These are phyloP conservation scores for Boletus coccyginus DNA, from an alignment of 768 basidiomycete genomes.

Conservation along the genomic window DNA sequence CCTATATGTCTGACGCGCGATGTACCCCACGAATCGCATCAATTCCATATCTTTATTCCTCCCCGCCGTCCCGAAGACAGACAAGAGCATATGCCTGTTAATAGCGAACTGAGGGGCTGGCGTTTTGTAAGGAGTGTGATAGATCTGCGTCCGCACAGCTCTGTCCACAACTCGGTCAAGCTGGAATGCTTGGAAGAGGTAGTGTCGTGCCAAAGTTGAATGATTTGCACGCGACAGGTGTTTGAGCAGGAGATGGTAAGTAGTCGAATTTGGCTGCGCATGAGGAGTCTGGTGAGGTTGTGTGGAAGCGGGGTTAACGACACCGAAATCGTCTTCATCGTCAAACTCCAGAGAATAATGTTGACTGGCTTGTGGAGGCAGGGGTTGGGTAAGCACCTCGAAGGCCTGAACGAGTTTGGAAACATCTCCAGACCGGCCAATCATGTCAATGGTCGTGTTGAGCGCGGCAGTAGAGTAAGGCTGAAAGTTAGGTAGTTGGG, in stretches of 20 bases:
- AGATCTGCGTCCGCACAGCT: conserved; percentile 35
- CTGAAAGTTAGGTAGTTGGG: conserved; percentile 28
- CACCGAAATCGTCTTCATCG: conserved; percentile 58
- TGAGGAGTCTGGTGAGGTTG: conserved; percentile 36
- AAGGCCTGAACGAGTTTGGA: conserved; percentile 73
- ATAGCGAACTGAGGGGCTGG: conserved; percentile 52
- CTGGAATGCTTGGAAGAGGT: conserved; percentile 51
- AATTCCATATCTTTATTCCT: conserved; percentile 55
- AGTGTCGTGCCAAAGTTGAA: conserved; percentile 60
- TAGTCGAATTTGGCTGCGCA: conserved; percentile 63
- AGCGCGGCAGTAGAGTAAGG: conserved; percentile 64
- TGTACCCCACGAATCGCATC: conserved; percentile 56
- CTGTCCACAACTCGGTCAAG: conserved; percentile 39
- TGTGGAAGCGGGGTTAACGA: conserved; percentile 37
- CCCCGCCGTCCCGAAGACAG: conserved; percentile 59
- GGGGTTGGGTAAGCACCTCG: conserved; percentile 73
- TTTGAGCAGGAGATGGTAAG: conserved; percentile 60
- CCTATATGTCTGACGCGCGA: conserved; percentile 43
- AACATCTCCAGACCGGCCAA: conserved; percentile 57
- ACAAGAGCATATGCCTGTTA: conserved; percentile 53
- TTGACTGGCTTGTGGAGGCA: conserved; percentile 47
- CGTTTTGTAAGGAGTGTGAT: conserved; percentile 32
- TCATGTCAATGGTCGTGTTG: conserved; percentile 69
- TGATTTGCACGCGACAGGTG: conserved; percentile 50
- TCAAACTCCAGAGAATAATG: conserved; percentile 56